Evolutionary conservation across 805 yeast species (phyloP).

Genomic region (Candida ficus): DNA sequence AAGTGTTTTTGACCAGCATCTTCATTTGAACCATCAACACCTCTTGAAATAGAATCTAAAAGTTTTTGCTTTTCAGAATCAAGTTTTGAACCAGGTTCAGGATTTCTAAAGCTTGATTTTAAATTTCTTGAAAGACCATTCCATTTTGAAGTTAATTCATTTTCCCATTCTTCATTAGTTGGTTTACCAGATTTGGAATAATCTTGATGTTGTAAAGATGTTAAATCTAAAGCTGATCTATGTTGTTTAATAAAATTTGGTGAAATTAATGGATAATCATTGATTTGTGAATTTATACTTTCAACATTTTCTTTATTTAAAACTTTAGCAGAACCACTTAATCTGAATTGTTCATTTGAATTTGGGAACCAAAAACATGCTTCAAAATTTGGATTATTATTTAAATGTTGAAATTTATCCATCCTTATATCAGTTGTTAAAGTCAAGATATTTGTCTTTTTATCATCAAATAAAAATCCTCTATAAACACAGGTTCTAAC

Average conservation of each 20-base stretch:
- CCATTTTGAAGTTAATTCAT: conserved; percentile 65
- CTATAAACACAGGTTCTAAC: conserved; percentile 68
- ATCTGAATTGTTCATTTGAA: conserved; percentile 62
- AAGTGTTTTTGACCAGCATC: conserved; percentile 58
- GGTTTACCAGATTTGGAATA: conserved; percentile 10
- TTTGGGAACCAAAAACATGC: conserved; percentile 69
- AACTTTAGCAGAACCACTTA: conserved; percentile 59
- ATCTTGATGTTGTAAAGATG: conserved; percentile 4
- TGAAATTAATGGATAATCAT: conserved; percentile 27
- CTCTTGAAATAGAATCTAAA: conserved; percentile 69
- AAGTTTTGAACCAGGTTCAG: conserved; percentile 61
- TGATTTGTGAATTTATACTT: conserved; percentile 14
- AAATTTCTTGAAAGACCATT: conserved; percentile 47
- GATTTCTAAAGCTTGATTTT: conserved; percentile 66
- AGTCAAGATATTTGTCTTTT: conserved; percentile 58
- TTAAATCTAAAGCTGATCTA: conserved; percentile 21
- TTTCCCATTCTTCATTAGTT: conserved; percentile 54
- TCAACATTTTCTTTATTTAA: conserved; percentile 26
- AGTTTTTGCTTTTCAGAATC: conserved; percentile 48
- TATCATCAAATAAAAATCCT: conserved; percentile 71
- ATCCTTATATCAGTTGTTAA: conserved; percentile 71
- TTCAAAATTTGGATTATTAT: conserved; percentile 52
- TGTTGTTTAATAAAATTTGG: conserved; percentile 21
- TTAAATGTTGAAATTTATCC: conserved; percentile 49
- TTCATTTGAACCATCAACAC: conserved; percentile 75